These are phyloP conservation scores for Melaleuca alternifolia DNA, from an alignment of 345 rosid genomes.

Conservation along the genomic window DNA sequence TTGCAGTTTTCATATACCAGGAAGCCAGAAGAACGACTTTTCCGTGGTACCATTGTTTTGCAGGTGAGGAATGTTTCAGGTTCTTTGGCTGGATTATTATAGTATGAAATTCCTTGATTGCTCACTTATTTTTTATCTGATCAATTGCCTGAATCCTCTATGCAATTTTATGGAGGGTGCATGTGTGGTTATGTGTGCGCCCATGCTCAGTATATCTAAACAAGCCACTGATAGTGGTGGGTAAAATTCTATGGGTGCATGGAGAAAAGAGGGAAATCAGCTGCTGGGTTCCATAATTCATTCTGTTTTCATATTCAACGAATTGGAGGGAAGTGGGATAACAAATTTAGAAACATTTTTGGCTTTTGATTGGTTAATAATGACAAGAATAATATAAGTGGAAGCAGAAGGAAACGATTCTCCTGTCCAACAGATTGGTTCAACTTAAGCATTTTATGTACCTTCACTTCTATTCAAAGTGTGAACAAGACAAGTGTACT, in stretches of 20 bases:
- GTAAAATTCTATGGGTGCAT: not conserved
- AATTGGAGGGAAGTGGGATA: not conserved
- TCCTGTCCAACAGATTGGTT: not conserved
- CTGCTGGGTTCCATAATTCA: not conserved
- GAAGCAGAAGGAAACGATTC: not conserved
- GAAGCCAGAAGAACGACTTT: conserved; percentile 87
- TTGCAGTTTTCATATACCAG: conserved; percentile 83
- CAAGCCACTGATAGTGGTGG: not conserved
- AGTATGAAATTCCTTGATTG: not conserved
- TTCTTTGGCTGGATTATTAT: not conserved
- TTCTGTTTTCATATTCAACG: not conserved
- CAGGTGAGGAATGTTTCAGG: conserved; percentile 37
- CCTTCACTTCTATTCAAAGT: not conserved
- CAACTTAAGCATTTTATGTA: not conserved
- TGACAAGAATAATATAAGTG: not conserved
- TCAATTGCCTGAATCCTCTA: not conserved
- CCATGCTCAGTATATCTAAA: not conserved
- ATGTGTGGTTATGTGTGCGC: not conserved
- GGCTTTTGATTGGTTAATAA: not conserved
- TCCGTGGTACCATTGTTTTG: conserved; percentile 81
- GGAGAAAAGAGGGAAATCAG: not conserved
- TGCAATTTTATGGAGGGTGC: not conserved
- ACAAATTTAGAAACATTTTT: not conserved
- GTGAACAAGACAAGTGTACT: not conserved
- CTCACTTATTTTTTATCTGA: not conserved